Conservation (phyloP, 352 stramenopile species). For the Globisporangium echinulatum region DNA sequence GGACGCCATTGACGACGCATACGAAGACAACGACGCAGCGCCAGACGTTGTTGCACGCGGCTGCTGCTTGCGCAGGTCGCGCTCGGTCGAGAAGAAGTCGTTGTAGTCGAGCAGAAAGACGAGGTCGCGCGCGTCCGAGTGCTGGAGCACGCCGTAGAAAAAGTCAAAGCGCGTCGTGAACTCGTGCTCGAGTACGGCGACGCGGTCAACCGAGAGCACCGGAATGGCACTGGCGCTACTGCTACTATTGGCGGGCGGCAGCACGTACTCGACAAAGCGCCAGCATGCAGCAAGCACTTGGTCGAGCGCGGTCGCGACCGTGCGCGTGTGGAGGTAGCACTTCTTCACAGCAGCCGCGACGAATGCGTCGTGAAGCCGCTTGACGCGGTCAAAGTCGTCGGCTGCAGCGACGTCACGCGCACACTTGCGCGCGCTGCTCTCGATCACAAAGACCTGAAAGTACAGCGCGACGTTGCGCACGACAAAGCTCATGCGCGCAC, state of each 20-base stretch:
- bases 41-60: background rate
- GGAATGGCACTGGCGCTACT: no score
- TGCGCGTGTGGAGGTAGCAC: constrained; percentile 66
- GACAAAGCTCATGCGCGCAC: constrained; percentile 69
- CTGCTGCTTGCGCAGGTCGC: constrained; percentile 24
- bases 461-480: constrained; percentile 66
- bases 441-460: constrained; percentile 77
- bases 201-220: constrained; percentile 20
- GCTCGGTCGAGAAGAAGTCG: constrained; percentile 49
- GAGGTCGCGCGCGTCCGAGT: constrained; percentile 56
- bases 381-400: constrained; percentile 61
- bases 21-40: background rate
- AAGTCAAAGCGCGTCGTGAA: constrained; percentile 57
- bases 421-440: constrained; percentile 53
- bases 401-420: constrained; percentile 39
- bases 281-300: constrained; percentile 60
- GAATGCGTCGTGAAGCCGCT: constrained; percentile 64
- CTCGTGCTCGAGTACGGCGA: constrained; percentile 39
- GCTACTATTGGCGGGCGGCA: constrained; percentile 5
- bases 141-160: constrained; percentile 54
- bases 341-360: constrained; percentile 58
- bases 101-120: constrained; percentile 72
- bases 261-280: constrained; percentile 61
- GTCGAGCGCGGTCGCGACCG: constrained; percentile 47
- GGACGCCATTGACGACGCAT: background rate